A percentile compares a stretch with the other conserved stretches of the same genome.
These are phyloP conservation scores for Cytospora paraplurivora DNA, from an alignment of 2,329 filamentous ascomycete genomes.

Conservation along the genomic window DNA sequence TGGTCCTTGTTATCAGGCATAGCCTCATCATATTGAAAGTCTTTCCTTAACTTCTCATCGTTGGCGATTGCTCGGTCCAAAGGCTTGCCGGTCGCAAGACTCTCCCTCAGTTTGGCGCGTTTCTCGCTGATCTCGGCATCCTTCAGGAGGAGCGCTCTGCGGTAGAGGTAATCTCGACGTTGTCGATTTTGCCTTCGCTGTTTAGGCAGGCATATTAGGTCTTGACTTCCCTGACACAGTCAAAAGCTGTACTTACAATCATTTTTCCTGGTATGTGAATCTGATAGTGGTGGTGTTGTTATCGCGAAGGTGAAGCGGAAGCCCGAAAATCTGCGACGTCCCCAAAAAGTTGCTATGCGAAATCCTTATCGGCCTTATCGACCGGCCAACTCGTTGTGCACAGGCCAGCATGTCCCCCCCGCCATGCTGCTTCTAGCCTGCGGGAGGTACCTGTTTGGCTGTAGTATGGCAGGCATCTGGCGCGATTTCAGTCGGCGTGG, in stretches of 20 bases:
- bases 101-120: constrained; percentile 80
- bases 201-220: constrained; percentile 24
- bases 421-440: neutral
- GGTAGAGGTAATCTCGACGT: constrained; percentile 86
- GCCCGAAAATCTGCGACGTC: neutral
- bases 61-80: constrained; percentile 81
- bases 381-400: neutral
- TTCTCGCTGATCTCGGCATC: constrained; percentile 95
- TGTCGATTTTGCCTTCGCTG: constrained; percentile 75
- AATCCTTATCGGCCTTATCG: constrained; percentile 14
- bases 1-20: constrained; percentile 69
- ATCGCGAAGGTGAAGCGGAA: neutral
- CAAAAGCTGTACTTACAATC: constrained; percentile 37
- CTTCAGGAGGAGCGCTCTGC: constrained; percentile 80
- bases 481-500: neutral
- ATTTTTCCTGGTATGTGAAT: constrained; percentile 35
- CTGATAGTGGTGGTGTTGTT: neutral
- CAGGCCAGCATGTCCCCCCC: neutral
- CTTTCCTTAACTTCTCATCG: constrained; percentile 79
- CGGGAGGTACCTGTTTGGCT: neutral
- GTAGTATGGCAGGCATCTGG: constrained; percentile 1
- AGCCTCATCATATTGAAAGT: constrained; percentile 94
- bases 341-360: neutral
- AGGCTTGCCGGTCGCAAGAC: constrained; percentile 86
- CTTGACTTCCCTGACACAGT: neutral